A percentile compares a stretch with the other conserved stretches of the same genome.
phyloP scores from a whole-genome alignment of 164 flowering plant genomes.

The Tetrastigma voinierianum region DNA sequence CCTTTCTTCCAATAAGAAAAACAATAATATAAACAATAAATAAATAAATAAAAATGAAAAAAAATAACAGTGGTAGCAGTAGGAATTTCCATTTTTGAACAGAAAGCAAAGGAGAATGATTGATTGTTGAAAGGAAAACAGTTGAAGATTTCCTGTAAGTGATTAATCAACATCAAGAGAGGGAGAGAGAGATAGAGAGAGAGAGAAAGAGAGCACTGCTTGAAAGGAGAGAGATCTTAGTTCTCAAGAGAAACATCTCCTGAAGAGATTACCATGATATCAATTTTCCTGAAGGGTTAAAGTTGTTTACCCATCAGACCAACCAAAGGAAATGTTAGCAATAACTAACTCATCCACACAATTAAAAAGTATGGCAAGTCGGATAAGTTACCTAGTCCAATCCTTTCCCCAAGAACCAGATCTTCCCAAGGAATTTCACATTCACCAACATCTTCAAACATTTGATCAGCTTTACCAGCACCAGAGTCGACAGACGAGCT shows the following conservation, averaged over 20 bases:
- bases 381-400: constrained; percentile 79
- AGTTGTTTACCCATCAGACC: background rate
- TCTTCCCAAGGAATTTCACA: constrained; percentile 97
- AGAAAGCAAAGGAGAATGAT: too few relatives aligned
- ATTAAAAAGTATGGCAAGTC: background rate
- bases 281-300: too few relatives aligned
- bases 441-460: constrained; percentile 69
- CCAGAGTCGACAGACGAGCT: constrained; percentile 33
- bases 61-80: too few relatives aligned
- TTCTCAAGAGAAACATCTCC: background rate
- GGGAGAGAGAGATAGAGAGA: background rate
- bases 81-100: too few relatives aligned
- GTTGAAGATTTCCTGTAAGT: too few relatives aligned
- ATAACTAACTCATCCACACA: background rate
- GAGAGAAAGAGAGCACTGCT: background rate
- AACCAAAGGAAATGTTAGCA: background rate
- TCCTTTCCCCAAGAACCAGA: constrained; percentile 90
- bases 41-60: too few relatives aligned
- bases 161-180: too few relatives aligned
- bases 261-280: background rate
- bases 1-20: too few relatives aligned
- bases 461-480: constrained; percentile 50
- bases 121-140: too few relatives aligned
- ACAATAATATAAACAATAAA: too few relatives aligned
- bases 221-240: background rate